Percentiles rank a stretch among this genome's conserved stretches.
These are phyloP conservation scores for Cyberlindnera japonica DNA, from an alignment of 805 yeast species.

Conservation along the genomic window DNA sequence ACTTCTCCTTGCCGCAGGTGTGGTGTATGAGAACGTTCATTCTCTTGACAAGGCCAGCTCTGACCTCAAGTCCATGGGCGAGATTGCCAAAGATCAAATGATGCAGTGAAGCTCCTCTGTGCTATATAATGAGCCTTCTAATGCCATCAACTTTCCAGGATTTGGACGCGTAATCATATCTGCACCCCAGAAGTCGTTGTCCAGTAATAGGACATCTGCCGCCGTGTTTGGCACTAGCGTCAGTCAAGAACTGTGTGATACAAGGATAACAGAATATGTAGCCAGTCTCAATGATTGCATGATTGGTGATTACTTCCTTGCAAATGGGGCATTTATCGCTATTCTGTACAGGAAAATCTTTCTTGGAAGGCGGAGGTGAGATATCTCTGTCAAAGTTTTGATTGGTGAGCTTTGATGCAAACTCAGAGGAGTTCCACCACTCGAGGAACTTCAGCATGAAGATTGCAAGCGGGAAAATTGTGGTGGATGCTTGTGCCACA, in stretches of 20 bases:
- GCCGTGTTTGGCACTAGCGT: conserved; percentile 43
- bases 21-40: conserved; percentile 15
- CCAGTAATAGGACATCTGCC: conserved; percentile 87
- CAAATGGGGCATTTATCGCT: conserved; percentile 72
- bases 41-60: conserved; percentile 6
- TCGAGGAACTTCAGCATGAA: conserved; percentile 80
- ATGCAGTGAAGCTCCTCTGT: background rate
- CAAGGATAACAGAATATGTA: conserved; percentile 87
- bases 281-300: conserved; percentile 89
- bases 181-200: conserved; percentile 65
- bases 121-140: conserved; percentile 63
- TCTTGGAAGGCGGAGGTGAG: conserved; percentile 35
- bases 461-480: conserved; percentile 75
- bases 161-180: conserved; percentile 50
- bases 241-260: conserved; percentile 60
- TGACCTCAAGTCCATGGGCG: background rate
- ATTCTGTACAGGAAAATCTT: conserved; percentile 14
- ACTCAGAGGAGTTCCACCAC: conserved; percentile 87
- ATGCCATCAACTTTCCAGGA: conserved; percentile 75
- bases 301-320: conserved; percentile 58
- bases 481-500: conserved; percentile 23
- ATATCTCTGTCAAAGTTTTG: conserved; percentile 40
- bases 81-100: background rate
- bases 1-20: conserved; percentile 17
- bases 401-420: conserved; percentile 55